A percentile compares a stretch with the other conserved stretches of the same genome.
Conservation (phyloP, 805 yeast species). For the Cyberlindnera samutprakarnensis region DNA sequence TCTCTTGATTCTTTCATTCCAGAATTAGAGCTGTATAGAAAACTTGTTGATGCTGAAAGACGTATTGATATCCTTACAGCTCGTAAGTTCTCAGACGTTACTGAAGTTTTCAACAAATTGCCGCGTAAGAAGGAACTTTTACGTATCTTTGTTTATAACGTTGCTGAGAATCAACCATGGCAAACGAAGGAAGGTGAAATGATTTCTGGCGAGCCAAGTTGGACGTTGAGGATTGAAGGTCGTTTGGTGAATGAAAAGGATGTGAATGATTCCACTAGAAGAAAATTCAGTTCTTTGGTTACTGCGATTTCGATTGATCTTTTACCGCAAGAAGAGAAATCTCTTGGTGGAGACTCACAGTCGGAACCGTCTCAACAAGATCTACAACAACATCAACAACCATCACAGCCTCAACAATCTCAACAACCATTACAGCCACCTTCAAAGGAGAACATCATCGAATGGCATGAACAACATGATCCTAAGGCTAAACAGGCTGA, state of each 20-base stretch:
- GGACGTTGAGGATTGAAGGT: constrained; percentile 91
- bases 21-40: constrained; percentile 64
- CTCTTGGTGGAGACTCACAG: neutral
- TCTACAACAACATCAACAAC: neutral
- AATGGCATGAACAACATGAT: constrained; percentile 74
- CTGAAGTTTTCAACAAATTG: constrained; percentile 49
- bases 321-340: constrained; percentile 22
- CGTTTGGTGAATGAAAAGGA: constrained; percentile 50
- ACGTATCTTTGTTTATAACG: constrained; percentile 77
- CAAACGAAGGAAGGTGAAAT: constrained; percentile 26
- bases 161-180: constrained; percentile 88
- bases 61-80: constrained; percentile 74
- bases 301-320: constrained; percentile 83
- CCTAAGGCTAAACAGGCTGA: constrained; percentile 36
- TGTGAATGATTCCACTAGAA: constrained; percentile 40
- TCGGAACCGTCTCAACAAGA: neutral
- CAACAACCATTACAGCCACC: constrained; percentile 1
- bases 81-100: constrained; percentile 78
- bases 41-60: constrained; percentile 74
- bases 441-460: constrained; percentile 42
- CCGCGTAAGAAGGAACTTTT: constrained; percentile 47
- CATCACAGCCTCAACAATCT: no score
- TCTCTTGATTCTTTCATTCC: constrained; percentile 44
- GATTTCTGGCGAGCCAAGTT: constrained; percentile 37
- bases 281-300: constrained; percentile 71